A percentile compares a stretch with the other conserved stretches of the same genome.
Conservation (phyloP, 805 yeast species). For the Torulaspora franciscae region DNA sequence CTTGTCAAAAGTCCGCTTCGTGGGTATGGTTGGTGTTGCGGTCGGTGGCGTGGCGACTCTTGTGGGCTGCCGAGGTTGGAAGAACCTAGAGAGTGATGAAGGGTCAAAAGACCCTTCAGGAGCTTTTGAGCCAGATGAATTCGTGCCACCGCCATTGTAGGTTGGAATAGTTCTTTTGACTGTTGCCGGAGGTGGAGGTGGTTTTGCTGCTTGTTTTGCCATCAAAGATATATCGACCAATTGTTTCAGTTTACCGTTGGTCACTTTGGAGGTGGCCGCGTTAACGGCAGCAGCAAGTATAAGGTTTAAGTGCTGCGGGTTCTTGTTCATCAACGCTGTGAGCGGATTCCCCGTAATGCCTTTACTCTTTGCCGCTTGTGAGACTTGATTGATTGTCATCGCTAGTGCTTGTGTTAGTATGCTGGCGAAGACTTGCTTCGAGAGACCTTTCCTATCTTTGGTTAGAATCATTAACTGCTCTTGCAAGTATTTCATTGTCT, state of each 20-base stretch:
- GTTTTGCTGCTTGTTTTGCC: conserved; percentile 5
- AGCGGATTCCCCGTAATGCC: conserved; percentile 77
- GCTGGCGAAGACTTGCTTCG: conserved; percentile 76
- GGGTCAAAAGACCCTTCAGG: conserved; percentile 31
- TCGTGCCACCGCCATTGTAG: neutral
- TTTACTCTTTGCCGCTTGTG: conserved; percentile 79
- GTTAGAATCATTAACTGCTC: conserved; percentile 79
- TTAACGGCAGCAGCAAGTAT: conserved; percentile 76
- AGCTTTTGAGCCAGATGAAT: neutral
- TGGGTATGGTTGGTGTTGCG: conserved; percentile 20
- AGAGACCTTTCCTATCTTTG: conserved; percentile 69
- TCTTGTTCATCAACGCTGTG: conserved; percentile 70
- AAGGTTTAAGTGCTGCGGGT: conserved; percentile 74
- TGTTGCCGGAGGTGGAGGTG: conserved; percentile 1
- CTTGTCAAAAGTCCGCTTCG: conserved; percentile 19
- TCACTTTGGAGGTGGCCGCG: conserved; percentile 62
- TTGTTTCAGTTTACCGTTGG: conserved; percentile 49
- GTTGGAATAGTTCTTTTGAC: conserved; percentile 1
- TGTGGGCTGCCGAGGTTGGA: conserved; percentile 33
- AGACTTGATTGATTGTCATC: conserved; percentile 85
- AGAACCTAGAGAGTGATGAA: conserved; percentile 34
- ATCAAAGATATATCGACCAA: conserved; percentile 35
- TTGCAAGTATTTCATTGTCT: conserved; percentile 76
- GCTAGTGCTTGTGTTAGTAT: conserved; percentile 87
- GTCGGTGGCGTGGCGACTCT: conserved; percentile 14